Evolutionary conservation across 192 early-diverging fungal genomes (phyloP).

Genomic region (Umbelopsis sp.): DNA sequence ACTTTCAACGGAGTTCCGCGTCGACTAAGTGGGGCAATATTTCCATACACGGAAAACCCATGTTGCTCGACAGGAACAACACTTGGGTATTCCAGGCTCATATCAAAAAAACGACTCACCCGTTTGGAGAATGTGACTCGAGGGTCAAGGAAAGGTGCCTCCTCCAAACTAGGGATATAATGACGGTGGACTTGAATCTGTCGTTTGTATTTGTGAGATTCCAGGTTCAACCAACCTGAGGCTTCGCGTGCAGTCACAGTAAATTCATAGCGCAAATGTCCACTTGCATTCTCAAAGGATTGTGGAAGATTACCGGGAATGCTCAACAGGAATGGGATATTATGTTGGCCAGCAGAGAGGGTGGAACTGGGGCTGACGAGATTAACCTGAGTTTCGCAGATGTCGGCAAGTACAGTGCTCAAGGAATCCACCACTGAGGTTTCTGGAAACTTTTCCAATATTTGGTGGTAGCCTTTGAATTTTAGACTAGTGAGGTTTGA

Average conservation of each 20-base stretch:
- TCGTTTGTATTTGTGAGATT: slow-evolving; percentile 10
- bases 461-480: slow-evolving; percentile 14
- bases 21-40: slow-evolving; percentile 10
- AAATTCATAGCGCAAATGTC: slow-evolving; percentile 12
- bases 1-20: background rate
- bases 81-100: slow-evolving; percentile 1
- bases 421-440: background rate
- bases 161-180: slow-evolving; percentile 10
- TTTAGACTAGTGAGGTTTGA: background rate
- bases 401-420: background rate
- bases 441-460: slow-evolving; percentile 7
- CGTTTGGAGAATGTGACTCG: background rate
- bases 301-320: slow-evolving; percentile 15
- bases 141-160: slow-evolving; percentile 5
- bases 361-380: background rate
- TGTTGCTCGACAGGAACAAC: slow-evolving; percentile 10
- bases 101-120: background rate
- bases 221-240: background rate
- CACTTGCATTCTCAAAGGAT: slow-evolving; percentile 1
- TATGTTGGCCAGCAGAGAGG: background rate
- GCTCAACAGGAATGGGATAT: background rate
- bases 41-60: slow-evolving; percentile 13
- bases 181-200: background rate
- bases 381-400: background rate
- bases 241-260: background rate